A percentile compares a stretch with the other conserved stretches of the same genome.
phyloP scores from a whole-genome alignment of 805 yeast genomes.

The Candida corydali region DNA sequence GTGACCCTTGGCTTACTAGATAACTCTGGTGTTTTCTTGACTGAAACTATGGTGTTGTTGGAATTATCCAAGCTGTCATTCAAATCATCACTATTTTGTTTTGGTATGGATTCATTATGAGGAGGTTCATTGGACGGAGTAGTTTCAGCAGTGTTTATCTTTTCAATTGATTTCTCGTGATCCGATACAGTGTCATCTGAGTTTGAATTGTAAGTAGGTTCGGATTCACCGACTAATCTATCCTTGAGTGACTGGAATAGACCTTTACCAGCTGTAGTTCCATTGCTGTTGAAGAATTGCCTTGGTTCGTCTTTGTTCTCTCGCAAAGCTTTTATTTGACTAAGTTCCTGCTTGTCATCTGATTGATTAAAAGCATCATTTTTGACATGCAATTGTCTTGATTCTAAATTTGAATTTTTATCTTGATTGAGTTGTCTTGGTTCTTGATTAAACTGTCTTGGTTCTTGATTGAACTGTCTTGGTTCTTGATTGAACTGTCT shows the following conservation, averaged over 20 bases:
- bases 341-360: not conserved
- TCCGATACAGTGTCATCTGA: conserved; percentile 8
- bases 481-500: not conserved
- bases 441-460: not conserved
- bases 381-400: not conserved
- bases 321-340: not conserved
- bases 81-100: not conserved
- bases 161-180: conserved; percentile 11
- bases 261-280: conserved; percentile 18
- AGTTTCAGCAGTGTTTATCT: conserved; percentile 26
- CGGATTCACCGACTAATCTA: conserved; percentile 16
- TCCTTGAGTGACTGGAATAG: conserved; percentile 34
- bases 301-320: not conserved
- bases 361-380: too few relatives aligned
- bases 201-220: not conserved
- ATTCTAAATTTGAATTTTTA: not conserved
- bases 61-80: not conserved
- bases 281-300: conserved; percentile 8
- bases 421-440: not conserved
- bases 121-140: conserved; percentile 19
- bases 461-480: not conserved
- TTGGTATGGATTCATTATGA: not conserved
- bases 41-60: not conserved
- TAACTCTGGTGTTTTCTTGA: not conserved
- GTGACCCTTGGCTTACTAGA: conserved; percentile 2